Evolutionary conservation across 2,329 filamentous ascomycete species (phyloP).

Genomic region (Monosporascus sp.): DNA sequence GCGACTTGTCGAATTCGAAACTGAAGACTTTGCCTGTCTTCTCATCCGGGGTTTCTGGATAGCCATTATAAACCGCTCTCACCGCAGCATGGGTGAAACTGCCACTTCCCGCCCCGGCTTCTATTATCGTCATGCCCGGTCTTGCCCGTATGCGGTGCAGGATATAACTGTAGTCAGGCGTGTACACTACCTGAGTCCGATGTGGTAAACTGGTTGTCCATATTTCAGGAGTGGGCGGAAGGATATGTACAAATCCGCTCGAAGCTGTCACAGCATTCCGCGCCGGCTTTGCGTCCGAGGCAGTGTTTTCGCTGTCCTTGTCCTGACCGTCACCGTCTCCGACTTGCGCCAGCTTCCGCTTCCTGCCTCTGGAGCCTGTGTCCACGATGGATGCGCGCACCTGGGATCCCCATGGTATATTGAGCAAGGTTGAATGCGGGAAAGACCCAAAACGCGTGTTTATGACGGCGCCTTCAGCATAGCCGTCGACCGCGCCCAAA

Average conservation of each 20-base stretch:
- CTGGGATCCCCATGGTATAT: slow-evolving; percentile 85
- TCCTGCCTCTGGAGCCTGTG: slow-evolving; percentile 80
- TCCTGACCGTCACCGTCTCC: slow-evolving; percentile 41
- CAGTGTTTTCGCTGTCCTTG: slow-evolving; percentile 27
- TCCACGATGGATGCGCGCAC: slow-evolving; percentile 85
- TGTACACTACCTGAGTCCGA: slow-evolving; percentile 81
- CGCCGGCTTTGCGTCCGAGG: slow-evolving; percentile 7
- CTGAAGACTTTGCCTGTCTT: slow-evolving; percentile 68
- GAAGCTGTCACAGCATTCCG: slow-evolving; percentile 46
- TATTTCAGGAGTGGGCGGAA: slow-evolving; percentile 74
- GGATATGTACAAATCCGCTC: slow-evolving; percentile 71
- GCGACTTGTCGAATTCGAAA: slow-evolving; percentile 74
- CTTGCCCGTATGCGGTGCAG: slow-evolving; percentile 69
- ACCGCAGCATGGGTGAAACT: slow-evolving; percentile 78
- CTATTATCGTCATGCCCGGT: slow-evolving; percentile 69
- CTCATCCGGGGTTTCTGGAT: slow-evolving; percentile 41
- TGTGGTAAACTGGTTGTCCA: slow-evolving; percentile 80
- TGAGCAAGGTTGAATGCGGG: slow-evolving; percentile 71
- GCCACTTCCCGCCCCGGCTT: slow-evolving; percentile 76
- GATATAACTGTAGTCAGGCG: slow-evolving; percentile 81
- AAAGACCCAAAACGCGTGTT: slow-evolving; percentile 95
- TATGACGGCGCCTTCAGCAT: slow-evolving; percentile 70
- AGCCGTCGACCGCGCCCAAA: slow-evolving; percentile 62
- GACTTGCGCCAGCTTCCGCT: slow-evolving; percentile 48
- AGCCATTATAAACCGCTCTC: slow-evolving; percentile 70